Base-by-base conservation (phyloP, 768 basidiomycete genomes). In the Mycena pura region DNA sequence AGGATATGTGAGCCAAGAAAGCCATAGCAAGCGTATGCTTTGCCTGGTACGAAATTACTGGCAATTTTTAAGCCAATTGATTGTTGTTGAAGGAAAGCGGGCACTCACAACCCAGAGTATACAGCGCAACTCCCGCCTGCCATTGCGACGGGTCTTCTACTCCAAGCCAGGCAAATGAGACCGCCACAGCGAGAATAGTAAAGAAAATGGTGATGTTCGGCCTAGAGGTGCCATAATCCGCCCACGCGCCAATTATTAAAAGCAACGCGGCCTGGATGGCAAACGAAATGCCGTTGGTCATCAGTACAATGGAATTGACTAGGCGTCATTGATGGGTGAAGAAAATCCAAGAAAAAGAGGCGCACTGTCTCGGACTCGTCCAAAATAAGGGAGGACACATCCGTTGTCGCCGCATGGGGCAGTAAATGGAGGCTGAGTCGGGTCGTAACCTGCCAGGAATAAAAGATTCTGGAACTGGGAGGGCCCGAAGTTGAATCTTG, bases 221-320 rank as follows among this genome's bases (percentile, higher is more conserved):
- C 69, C 90, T 85, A 29, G 63, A 27, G 8, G 57, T 69, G n/a
- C 91, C 91, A 70, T 92, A 93, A 71, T 92, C 91, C 0, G 90
- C 90, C 87, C 90, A 92, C 4, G 89, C 88, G 5, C 90, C 91
- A 27, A 92, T 84, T 13, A 82, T 66, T 22, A 92, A 73, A 38
- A 93, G 74, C 15, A 92, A 68, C 15, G 81, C 82, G 0, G 90
- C 89, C 73, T 93, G 91, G 25, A 92, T 80, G 0, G 89, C 89
- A 68, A 92, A 92, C 60, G 87, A 88, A 41, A 93, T 86, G 4
- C 91, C 91, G 66, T 92, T 92, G 8, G 90, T 91, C 55, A 91
- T 78, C 24, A 92, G 80, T 5, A 92, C 88, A 62, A 92, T 90
- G 3, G 90, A 89, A 67, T 90, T 92, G 56, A 90, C 88, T 90